phyloP scores from a whole-genome alignment of 441 rosid genomes.

The Rhodomyrtus psidioides region DNA sequence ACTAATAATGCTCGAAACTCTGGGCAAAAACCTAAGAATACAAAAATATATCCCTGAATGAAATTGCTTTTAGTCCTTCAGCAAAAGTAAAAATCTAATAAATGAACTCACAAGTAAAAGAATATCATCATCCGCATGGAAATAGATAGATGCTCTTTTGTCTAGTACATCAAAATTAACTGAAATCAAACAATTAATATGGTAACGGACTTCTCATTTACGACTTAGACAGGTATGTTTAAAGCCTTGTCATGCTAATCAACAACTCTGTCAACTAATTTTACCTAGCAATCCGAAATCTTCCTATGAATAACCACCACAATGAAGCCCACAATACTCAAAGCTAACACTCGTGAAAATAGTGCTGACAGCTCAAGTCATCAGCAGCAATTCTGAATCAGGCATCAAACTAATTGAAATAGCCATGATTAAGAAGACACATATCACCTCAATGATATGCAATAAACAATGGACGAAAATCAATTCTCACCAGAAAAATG shows the following conservation, averaged over 20 bases:
- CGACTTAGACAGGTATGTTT: background rate
- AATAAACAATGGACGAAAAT: background rate
- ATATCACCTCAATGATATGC: background rate
- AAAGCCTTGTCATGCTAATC: background rate
- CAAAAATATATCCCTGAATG: background rate
- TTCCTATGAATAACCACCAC: background rate
- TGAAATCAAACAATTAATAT: background rate
- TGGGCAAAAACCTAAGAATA: background rate
- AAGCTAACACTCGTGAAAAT: background rate
- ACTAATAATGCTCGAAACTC: background rate
- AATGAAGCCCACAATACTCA: background rate
- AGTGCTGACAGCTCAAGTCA: background rate
- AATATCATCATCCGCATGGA: background rate
- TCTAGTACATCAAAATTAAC: background rate
- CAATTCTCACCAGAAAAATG: conserved; percentile 63
- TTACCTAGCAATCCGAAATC: background rate
- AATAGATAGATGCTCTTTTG: background rate
- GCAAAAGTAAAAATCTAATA: background rate
- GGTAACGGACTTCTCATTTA: background rate
- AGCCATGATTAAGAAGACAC: background rate
- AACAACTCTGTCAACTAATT: background rate
- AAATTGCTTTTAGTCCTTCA: background rate
- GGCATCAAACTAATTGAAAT: background rate
- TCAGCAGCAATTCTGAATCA: background rate
- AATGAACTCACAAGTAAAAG: background rate